Base-by-base conservation (phyloP, 768 basidiomycete species). In the Serendipita indica region DNA sequence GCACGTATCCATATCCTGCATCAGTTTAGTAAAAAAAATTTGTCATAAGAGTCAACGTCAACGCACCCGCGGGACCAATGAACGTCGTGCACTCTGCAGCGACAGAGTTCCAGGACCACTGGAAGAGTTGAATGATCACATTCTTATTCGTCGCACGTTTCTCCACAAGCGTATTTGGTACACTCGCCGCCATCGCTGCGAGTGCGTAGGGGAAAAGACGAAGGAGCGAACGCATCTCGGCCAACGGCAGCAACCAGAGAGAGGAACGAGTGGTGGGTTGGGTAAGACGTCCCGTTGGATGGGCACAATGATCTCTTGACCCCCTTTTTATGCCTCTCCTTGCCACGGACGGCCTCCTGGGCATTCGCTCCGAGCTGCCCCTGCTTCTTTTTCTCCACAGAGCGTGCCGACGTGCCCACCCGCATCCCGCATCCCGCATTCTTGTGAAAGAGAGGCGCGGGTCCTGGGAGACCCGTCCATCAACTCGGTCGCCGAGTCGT, bases 71-170 rank as follows among this genome's bases (percentile, higher is more conserved):
- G 2, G 83, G 82, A 0, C 83, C 83, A 39, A 85, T 73, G 65
- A 83, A 84, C 57, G 71, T 72, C 3, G 74, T 77, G 68, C 83
- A 86, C 67, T 86, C 83, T 1, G 74, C 64, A 0, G 81, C 82
- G 45, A 86, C 65, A 60, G 43, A 60, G 60, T 73, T 72, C 78
- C 78, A 80, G 10, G 66, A 74, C 83, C 83, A 84, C 64, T 83
- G 75, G 64, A 84, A 86, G 77, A 86, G 79, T 67, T 84, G 81
- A 14, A 80, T 74, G 64, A 84, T 83, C 61, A 83, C 80, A 2
- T 67, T 43, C n/a, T 43, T 43, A 25, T n/a, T 43, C n/a, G 41
- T n/a, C 18, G 5, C 41, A 25, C 41, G 41, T 43, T 43, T 43
- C 5, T 43, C 18, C n/a, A 43, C 41, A 6, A 7, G 41, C n/a